phyloP scores from a whole-genome alignment of 176 grass and related monocot species.

The Areca catechu region DNA sequence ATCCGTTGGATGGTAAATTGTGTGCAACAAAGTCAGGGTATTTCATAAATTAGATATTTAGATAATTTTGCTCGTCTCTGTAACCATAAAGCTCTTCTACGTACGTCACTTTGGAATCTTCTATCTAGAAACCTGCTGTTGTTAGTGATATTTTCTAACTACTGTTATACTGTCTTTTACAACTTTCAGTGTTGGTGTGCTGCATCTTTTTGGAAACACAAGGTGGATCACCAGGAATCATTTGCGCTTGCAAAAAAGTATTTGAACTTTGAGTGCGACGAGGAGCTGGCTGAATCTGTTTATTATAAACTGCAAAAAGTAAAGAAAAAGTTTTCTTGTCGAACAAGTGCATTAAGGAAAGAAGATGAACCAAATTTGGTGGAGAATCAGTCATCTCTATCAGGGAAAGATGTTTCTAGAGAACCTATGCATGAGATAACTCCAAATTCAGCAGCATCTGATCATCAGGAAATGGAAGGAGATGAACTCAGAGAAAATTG shows the following conservation, averaged over 20 bases:
- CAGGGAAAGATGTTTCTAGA: constrained; percentile 16
- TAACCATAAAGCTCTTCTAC: too few species aligned
- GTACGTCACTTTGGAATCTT: too few species aligned
- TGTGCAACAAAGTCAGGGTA: too few species aligned
- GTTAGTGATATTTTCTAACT: too few species aligned
- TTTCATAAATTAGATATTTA: too few species aligned
- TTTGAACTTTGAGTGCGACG: constrained; percentile 63
- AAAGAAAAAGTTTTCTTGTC: constrained; percentile 57
- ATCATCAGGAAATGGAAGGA: constrained; percentile 21
- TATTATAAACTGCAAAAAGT: constrained; percentile 65
- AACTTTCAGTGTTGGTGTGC: constrained; percentile 83
- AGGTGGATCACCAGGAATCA: constrained; percentile 50
- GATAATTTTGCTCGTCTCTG: too few species aligned
- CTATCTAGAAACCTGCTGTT: too few species aligned
- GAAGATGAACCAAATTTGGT: constrained; percentile 14
- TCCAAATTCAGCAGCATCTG: constrained; percentile 16
- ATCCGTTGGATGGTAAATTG: too few species aligned
- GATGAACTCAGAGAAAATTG: constrained; percentile 26
- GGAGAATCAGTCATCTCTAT: constrained; percentile 17
- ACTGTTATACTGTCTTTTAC: too few species aligned
- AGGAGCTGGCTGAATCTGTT: constrained; percentile 35
- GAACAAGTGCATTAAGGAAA: constrained; percentile 24
- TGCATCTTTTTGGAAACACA: constrained; percentile 80
- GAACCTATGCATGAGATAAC: constrained; percentile 11
- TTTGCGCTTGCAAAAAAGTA: constrained; percentile 45